Base-by-base conservation (phyloP, 805 yeast genomes). In the Komagataella pseudopastoris region DNA sequence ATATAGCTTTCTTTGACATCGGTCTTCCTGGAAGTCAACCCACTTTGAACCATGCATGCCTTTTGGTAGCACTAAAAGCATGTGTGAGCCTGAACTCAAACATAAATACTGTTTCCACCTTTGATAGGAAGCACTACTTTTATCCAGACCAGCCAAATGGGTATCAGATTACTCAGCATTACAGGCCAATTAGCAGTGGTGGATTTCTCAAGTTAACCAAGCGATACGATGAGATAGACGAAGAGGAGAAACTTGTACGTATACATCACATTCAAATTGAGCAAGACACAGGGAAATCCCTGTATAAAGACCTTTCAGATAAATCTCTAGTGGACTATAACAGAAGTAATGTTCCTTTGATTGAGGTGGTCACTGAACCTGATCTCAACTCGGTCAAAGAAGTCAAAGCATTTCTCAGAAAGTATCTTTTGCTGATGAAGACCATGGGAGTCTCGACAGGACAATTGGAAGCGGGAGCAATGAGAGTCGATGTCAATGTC, bases 81-180 rank as follows among this genome's bases (percentile, higher is more conserved):
- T 90, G 95, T 0, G 64, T 76, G 2, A 87, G 93, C 0, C 65
- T 90, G 50, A 72, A 83, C 39, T 77, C 88, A 53, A 62, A 71
- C 0, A 73, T 93, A 14, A 77, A 77, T 53, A 56, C 65, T 0
- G 56, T 60, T 6, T 85, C 91, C 1, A 71, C 82, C 1, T 93
- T 93, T 64, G 99, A 93, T 61, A 72, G 99, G 57, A 93, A 93
- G 65, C 99, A 93, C 63, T 93, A 93, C 64, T 89, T 93, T 65
- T 93, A 93, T 64, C 91, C 90, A 1, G 99, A 93, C 64, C 98
- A 93, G 63, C 99, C 99, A 0, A 67, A 85, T 51, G 99, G 99
- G 1, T 93, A 89, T 66, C 99, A 93, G 63, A 85, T 93, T 49
- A 93, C 99, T 0, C 99, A 93, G 66, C 86, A 80, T 60, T 88